Conservation (phyloP, 1,284 basidiomycete species). For the Cerrena zonata region DNA sequence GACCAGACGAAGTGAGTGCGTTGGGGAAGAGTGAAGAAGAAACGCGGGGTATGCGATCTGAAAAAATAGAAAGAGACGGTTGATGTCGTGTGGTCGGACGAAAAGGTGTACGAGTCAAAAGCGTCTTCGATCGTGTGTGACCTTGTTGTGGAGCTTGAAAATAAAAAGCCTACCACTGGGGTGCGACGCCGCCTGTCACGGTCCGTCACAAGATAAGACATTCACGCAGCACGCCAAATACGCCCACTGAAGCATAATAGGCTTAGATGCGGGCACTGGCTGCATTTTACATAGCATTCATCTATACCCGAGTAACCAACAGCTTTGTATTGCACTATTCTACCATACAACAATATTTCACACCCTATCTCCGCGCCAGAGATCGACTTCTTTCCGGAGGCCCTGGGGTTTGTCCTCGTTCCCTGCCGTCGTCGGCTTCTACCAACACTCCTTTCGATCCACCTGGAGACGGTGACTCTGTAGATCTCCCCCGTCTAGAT, state of each 20-base stretch:
- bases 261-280: too few species aligned
- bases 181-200: too few species aligned
- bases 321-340: background rate
- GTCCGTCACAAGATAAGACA: background rate
- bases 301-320: too few species aligned
- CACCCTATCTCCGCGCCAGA: constrained; percentile 1
- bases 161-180: too few species aligned
- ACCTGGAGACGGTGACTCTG: background rate
- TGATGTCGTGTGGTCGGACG: constrained; percentile 36
- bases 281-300: too few species aligned
- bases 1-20: background rate
- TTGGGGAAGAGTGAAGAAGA: background rate
- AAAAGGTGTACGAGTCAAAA: background rate
- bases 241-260: too few species aligned
- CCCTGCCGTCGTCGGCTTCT: background rate
- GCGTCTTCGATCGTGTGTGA: background rate
- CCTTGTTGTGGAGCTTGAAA: constrained; percentile 11
- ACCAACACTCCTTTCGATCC: constrained; percentile 2
- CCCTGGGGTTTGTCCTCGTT: constrained; percentile 24
- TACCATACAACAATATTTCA: background rate
- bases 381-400: constrained; percentile 16
- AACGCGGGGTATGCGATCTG: background rate
- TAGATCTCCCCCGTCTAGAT: background rate
- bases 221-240: background rate
- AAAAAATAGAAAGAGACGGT: constrained; percentile 19